Base-by-base conservation (phyloP, 2,329 filamentous ascomycete genomes). In the Albophoma yamanashiensis region DNA sequence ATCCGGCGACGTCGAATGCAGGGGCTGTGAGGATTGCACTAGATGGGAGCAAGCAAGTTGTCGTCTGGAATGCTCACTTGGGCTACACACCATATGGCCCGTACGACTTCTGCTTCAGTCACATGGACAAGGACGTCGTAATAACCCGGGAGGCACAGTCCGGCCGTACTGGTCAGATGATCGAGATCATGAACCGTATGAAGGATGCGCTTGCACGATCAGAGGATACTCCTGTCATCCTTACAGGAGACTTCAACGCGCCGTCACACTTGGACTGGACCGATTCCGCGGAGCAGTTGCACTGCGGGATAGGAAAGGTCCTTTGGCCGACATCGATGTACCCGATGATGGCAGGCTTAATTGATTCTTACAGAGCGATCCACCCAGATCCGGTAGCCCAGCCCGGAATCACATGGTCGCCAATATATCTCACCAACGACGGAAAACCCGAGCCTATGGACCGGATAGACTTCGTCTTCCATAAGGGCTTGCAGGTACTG, bases 251-350 rank as follows among this genome's bases (percentile, higher is more conserved):
- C 62, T 73, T 76, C 60, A 76, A 77, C 62, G 73, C 75, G 0
- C 74, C 75, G 0, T 76, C 75, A 9, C 74, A 76, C 38, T 67
- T 75, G 5, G 75, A 77, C 66, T 77, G 69, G 65, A 70, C 67
- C 8, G 69, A 72, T 3, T 65, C 63, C 7, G 59, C 66, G 1
- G 64, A 64, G 42, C 63, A 70, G 4, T 67, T 67, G 63, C 68
- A 76, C 65, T 76, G 74, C 59, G 74, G 72, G 8, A 68, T 69
- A 52, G 65, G 61, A 1, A 56, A 64, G 27, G 62, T 75, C 2
- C 61, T 61, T 6, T 76, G 74, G 74, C 74, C 74, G 2, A 73
- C 72, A 0, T 76, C 74, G 0, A 61, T 65, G 2, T 60, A 68
- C 11, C 71, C 74, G 0, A 61, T 62, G 2, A 64, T 73, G 7